These are phyloP conservation scores for Osmanthus fragrans DNA, from an alignment of 257 asterid genomes.

Conservation along the genomic window DNA sequence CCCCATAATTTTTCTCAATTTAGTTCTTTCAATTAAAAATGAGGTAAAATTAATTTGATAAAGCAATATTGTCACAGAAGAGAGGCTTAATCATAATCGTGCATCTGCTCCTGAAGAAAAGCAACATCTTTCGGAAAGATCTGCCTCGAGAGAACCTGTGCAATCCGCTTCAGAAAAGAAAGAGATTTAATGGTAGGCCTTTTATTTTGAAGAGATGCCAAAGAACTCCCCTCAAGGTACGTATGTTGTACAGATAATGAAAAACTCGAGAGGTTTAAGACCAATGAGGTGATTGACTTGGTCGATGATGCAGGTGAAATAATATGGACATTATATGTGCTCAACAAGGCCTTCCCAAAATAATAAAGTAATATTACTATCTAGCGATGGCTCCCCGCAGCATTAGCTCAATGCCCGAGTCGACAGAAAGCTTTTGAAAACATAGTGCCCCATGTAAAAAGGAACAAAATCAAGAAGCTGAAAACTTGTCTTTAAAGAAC, in stretches of 20 bases:
- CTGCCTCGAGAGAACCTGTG: not conserved
- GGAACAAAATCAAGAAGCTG: too few species aligned
- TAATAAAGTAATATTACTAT: not conserved
- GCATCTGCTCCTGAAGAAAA: conserved; percentile 20
- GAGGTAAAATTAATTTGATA: conserved; percentile 7
- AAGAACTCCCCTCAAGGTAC: too few species aligned
- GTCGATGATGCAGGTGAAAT: conserved; percentile 24
- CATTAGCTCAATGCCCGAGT: not conserved
- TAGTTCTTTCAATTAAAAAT: too few species aligned
- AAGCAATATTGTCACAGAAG: conserved; percentile 27
- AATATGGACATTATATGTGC: conserved; percentile 26
- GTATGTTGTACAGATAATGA: too few species aligned
- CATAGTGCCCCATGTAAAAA: not conserved
- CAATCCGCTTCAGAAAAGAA: conserved; percentile 1
- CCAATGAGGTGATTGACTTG: conserved; percentile 22
- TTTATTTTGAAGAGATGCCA: too few species aligned
- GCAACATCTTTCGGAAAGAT: not conserved
- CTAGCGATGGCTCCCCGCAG: too few species aligned
- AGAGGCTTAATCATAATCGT: conserved; percentile 13
- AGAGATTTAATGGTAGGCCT: not conserved
- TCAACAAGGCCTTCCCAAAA: conserved; percentile 27
- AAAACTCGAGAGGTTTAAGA: too few species aligned
- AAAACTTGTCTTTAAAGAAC: too few species aligned
- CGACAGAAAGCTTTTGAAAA: not conserved
- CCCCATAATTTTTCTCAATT: not conserved